A percentile compares a stretch with the other conserved stretches of the same genome.
Evolutionary conservation across 2,329 filamentous ascomycete genomes (phyloP).

Genomic region (Domatiomyces catenatus): DNA sequence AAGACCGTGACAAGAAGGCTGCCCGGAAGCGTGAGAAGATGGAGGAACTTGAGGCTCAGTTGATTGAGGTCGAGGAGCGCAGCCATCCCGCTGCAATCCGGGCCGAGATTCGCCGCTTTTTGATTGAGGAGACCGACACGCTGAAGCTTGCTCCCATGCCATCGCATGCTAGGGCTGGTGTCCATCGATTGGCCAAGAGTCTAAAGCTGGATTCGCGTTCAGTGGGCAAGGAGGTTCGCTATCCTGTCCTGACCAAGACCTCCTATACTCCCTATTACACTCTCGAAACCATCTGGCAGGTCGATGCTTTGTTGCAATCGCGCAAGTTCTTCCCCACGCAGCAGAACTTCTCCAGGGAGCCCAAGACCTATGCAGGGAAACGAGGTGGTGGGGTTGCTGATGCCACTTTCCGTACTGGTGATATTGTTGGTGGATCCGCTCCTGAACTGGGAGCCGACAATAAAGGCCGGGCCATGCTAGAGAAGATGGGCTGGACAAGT

Average conservation of each 20-base stretch:
- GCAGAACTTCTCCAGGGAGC: constrained; percentile 16
- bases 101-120: constrained; percentile 42
- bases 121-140: constrained; percentile 12
- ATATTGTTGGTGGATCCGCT: constrained; percentile 71
- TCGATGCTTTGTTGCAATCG: constrained; percentile 21
- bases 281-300: constrained; percentile 36
- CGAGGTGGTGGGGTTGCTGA: constrained; percentile 29
- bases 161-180: constrained; percentile 55
- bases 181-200: constrained; percentile 63
- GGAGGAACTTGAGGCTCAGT: constrained; percentile 47
- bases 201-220: constrained; percentile 77
- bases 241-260: constrained; percentile 64
- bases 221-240: constrained; percentile 57
- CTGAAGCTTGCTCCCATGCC: constrained; percentile 72
- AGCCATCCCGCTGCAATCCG: constrained; percentile 50
- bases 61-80: constrained; percentile 42
- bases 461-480: constrained; percentile 70
- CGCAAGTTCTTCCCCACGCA: constrained; percentile 15
- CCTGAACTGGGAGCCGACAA: constrained; percentile 73
- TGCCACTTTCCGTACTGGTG: constrained; percentile 60
- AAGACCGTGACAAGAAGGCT: constrained; percentile 56
- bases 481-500: constrained; percentile 93
- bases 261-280: constrained; percentile 47
- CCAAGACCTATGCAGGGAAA: constrained; percentile 18
- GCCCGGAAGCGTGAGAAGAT: constrained; percentile 56